Base-by-base conservation (phyloP, 148 eudicot species). In the Rhododendron henanense region DNA sequence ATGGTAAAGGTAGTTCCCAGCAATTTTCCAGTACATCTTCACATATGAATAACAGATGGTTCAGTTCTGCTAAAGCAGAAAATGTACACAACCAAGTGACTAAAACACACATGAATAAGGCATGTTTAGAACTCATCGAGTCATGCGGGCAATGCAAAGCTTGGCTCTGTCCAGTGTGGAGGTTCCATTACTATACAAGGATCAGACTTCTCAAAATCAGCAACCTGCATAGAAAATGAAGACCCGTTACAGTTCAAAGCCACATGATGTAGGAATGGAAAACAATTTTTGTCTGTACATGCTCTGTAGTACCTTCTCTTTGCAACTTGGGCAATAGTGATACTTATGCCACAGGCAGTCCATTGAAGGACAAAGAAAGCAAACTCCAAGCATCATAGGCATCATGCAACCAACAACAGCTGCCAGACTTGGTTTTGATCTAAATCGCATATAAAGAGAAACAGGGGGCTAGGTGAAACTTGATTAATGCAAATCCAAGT, bases 321-420 rank as follows among this genome's bases (percentile, higher is more conserved):
- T 90, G 88, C 99, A 96, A 87, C 88, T 86, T 1, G 99, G 99
- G 83, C 99, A 96, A 76, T 95, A 94, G 86, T 96, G 99, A 89
- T 92, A 96, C 65, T 96, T 96, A 88, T 96, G 99, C 99, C 99
- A 96, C 69, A 96, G 96, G 87, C 98, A 96, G 84, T 96, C 96
- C 97, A 92, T 95, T 33, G 92, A 91, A 81, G 98, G 98, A 83
- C 92, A 93, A 11, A 96, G 99, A 89, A 95, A 96, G 90, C 99
- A 96, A 47, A 91, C 10, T 48, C 99, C 99, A 48, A 95, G 92
- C 93, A 92, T 89, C 83, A 93, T 41, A 1, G 99, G 97, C 92
- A 92, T 94, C 97, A 96, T 94, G 84, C 99, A 96, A 79, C 93
- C 98, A 82, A 96, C 91, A 84, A 88, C 69, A 61, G 98, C 99